Percentiles rank a stretch among this genome's conserved stretches.
These are phyloP conservation scores for Pilasporangium apinafurcum DNA, from an alignment of 352 stramenopile genomes.

Conservation along the genomic window DNA sequence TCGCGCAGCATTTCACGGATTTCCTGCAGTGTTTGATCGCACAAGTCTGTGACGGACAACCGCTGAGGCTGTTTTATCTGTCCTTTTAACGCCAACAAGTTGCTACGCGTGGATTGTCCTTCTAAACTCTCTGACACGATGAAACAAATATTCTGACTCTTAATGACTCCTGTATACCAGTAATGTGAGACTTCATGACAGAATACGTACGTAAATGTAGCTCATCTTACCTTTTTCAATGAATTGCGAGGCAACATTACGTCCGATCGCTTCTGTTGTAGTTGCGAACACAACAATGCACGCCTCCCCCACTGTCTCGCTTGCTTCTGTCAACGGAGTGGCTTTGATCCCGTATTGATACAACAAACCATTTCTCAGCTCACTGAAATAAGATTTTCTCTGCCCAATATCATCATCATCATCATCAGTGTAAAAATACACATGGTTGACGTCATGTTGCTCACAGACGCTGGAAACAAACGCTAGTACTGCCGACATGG, in stretches of 20 bases:
- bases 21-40: slow-evolving; percentile 40
- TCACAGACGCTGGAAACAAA: slow-evolving; percentile 1
- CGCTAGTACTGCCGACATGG: slow-evolving; percentile 4
- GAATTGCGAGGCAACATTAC: slow-evolving; percentile 6
- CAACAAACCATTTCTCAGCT: slow-evolving; percentile 15
- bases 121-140: slow-evolving; percentile 32
- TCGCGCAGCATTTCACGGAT: slow-evolving; percentile 40
- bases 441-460: not conserved
- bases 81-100: not conserved
- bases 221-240: slow-evolving; percentile 15
- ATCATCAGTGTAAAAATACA: not conserved
- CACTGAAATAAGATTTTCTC: not conserved
- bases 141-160: slow-evolving; percentile 14
- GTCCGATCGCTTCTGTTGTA: slow-evolving; percentile 5
- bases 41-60: slow-evolving; percentile 46
- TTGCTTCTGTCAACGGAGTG: slow-evolving; percentile 2
- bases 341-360: slow-evolving; percentile 25
- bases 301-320: not conserved
- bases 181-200: not conserved
- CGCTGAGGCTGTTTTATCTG: not conserved
- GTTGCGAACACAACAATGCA: slow-evolving; percentile 22
- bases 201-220: not conserved
- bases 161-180: slow-evolving; percentile 7
- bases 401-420: too few species aligned
- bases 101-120: not conserved